These are phyloP conservation scores for Lachancea kluyveri DNA, from an alignment of 805 yeast genomes.

Conservation along the genomic window DNA sequence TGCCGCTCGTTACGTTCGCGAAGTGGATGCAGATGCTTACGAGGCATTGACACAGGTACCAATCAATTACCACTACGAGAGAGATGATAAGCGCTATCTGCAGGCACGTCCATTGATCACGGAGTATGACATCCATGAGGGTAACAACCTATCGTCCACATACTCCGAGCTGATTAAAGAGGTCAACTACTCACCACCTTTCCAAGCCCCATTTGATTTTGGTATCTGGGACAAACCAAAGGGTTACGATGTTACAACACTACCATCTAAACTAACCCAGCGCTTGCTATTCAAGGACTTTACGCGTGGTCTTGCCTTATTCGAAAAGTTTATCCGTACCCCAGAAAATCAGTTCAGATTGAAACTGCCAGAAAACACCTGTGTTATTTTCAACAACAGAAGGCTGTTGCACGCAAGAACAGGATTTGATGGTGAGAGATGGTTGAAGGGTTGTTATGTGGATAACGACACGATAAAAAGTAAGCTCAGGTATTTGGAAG, in stretches of 20 bases:
- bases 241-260: slow-evolving; percentile 18
- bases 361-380: slow-evolving; percentile 51
- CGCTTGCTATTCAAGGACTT: slow-evolving; percentile 46
- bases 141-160: slow-evolving; percentile 26
- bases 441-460: slow-evolving; percentile 72
- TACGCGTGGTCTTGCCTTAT: slow-evolving; percentile 49
- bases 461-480: slow-evolving; percentile 68
- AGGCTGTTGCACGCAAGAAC: slow-evolving; percentile 63
- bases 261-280: slow-evolving; percentile 36
- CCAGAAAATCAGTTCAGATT: slow-evolving; percentile 49
- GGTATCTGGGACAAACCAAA: slow-evolving; percentile 38
- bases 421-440: slow-evolving; percentile 46
- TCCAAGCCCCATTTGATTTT: slow-evolving; percentile 70
- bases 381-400: slow-evolving; percentile 67
- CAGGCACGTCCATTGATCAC: slow-evolving; percentile 58
- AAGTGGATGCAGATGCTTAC: slow-evolving; percentile 55
- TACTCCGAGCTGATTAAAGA: slow-evolving; percentile 38
- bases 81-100: slow-evolving; percentile 55
- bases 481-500: slow-evolving; percentile 38
- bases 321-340: slow-evolving; percentile 51
- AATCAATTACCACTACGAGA: slow-evolving; percentile 60
- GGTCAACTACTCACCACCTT: slow-evolving; percentile 75
- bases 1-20: slow-evolving; percentile 52
- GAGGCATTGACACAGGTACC: slow-evolving; percentile 57
- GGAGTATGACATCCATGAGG: slow-evolving; percentile 39